Evolutionary conservation across 768 basidiomycete genomes (phyloP), one percentile per base, ranked within the genome.

Genomic region (Auricularia sp.): DNA sequence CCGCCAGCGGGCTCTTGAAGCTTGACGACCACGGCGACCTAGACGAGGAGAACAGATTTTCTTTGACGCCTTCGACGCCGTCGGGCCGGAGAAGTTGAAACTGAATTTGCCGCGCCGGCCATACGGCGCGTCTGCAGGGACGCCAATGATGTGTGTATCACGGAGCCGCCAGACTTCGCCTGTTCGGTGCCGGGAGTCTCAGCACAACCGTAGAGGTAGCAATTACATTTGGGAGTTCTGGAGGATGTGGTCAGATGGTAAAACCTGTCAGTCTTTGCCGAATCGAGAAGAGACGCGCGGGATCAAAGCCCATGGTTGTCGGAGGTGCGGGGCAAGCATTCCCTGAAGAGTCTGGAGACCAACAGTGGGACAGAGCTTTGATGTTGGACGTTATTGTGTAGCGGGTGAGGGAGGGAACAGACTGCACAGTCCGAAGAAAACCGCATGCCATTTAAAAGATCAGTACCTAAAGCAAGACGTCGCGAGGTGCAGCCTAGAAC

Each of bases 71-170:
- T 3, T 74, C 80, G 61, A 79, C 18, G 10, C 47, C 47, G 47
- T 16, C 5, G 84, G 83, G 2, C 87, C 88, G 54, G 81, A 79
- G 56, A 87, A 80, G 72, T 91, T 90, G 80, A 90, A 88, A 18
- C 85, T 86, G 70, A 88, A 75, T 14, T 87, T 87, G 63, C 86
- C 86, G 62, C 74, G 75, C 14, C 80, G 80, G 21, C 47, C 47
- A 18, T 18, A 4, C 56, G 34, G 11, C 67, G 83, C 84, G 66
- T 83, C 83, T 36, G 83, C 80, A 11, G 79, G 78, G 47, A 71
- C 65, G 65, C 76, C 75, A 70, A 59, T 33, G 11, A 7, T 10
- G 29, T 14, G 34, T 4, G 56, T 12, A 10, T 29, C 11, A 3
- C 29, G 29, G 29, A 29, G 29, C 29, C 29, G 29, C 29, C 29